Conservation (phyloP, 2,329 filamentous ascomycete genomes). For the Lachnellula arida region DNA sequence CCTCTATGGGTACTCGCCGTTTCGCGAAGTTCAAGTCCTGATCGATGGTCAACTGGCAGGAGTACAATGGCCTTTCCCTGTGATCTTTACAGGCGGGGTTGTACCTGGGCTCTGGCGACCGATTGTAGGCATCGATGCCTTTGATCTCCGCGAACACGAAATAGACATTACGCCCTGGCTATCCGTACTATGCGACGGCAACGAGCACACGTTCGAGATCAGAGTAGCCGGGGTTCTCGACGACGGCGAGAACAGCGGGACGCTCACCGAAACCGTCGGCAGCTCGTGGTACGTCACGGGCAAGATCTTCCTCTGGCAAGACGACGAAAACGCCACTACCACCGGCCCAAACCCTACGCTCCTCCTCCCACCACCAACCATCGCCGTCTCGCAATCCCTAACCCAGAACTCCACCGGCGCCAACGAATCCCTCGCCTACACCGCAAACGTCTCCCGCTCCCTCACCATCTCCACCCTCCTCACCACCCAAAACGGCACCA, state of each 20-base stretch:
- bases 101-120: conserved; percentile 74
- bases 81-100: conserved; percentile 78
- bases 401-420: conserved; percentile 44
- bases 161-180: conserved; percentile 79
- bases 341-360: conserved; percentile 41
- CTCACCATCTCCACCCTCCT: conserved; percentile 51
- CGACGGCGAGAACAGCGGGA: conserved; percentile 40
- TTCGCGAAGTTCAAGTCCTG: conserved; percentile 70
- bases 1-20: conserved; percentile 65
- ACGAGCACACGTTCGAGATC: conserved; percentile 63
- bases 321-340: conserved; percentile 46
- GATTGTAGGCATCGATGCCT: conserved; percentile 72
- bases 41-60: conserved; percentile 72
- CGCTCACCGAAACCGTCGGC: conserved; percentile 51
- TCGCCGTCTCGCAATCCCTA: conserved; percentile 47
- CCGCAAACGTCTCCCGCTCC: conserved; percentile 49
- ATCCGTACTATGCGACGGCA: conserved; percentile 61
- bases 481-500: conserved; percentile 42
- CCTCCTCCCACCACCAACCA: conserved; percentile 36
- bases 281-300: conserved; percentile 71
- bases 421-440: conserved; percentile 57
- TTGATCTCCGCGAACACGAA: conserved; percentile 73
- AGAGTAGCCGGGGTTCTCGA: conserved; percentile 61
- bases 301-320: conserved; percentile 76
- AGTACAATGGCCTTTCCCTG: conserved; percentile 74